phyloP scores from a whole-genome alignment of 2,329 filamentous ascomycete genomes.

The Westerdykella sp. region DNA sequence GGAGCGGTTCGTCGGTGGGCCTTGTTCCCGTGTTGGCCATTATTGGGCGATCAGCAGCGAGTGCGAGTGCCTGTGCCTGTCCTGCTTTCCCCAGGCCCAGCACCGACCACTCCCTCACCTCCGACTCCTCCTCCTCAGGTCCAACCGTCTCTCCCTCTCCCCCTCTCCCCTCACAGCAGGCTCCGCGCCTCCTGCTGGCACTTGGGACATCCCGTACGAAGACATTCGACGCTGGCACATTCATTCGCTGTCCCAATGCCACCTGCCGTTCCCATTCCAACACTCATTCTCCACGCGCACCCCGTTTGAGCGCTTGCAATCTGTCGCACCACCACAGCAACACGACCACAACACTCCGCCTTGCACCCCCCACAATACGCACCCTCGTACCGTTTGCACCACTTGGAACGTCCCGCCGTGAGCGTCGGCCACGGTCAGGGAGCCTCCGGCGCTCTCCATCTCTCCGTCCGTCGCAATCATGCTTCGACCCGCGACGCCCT shows the following conservation, averaged over 20 bases:
- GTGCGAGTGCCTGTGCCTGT: no score
- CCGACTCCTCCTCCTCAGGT: no score
- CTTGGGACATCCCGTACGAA: no score
- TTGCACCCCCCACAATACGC: background rate
- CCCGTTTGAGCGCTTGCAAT: conserved; percentile 20
- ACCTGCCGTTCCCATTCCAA: conserved; percentile 19
- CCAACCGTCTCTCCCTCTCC: background rate
- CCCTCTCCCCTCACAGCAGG: no score
- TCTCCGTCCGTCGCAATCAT: conserved; percentile 48
- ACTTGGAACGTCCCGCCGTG: conserved; percentile 11
- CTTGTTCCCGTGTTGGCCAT: no score
- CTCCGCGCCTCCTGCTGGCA: no score
- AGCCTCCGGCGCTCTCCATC: conserved; percentile 2
- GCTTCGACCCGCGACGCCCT: conserved; percentile 85
- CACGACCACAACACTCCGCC: conserved; percentile 10
- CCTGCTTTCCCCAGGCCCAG: no score
- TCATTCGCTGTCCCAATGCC: conserved; percentile 18
- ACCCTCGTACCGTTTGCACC: background rate
- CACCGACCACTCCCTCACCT: no score
- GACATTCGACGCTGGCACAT: no score
- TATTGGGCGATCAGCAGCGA: no score
- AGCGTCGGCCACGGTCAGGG: conserved; percentile 19
- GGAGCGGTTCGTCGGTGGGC: no score
- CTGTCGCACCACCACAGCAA: conserved; percentile 13
- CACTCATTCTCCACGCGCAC: conserved; percentile 24